Conservation (phyloP, 2,329 filamentous ascomycete genomes). For the Monosporascus ibericus region DNA sequence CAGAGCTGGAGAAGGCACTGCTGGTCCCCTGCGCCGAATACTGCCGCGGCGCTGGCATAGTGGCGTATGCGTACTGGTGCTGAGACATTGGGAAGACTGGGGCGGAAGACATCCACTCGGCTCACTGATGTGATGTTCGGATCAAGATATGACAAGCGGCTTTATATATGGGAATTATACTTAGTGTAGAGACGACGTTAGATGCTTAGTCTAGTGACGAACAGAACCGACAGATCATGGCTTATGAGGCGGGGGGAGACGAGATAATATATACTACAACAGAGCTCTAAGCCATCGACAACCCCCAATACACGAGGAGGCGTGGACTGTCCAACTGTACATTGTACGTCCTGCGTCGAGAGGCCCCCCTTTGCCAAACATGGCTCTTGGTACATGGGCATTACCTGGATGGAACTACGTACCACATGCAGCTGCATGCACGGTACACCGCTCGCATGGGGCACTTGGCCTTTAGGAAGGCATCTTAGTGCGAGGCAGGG, state of each 20-base stretch:
- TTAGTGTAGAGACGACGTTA: conserved; percentile 3
- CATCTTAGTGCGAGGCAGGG: not conserved
- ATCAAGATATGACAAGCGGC: conserved; percentile 1
- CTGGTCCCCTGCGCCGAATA: conserved; percentile 72
- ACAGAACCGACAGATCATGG: not conserved
- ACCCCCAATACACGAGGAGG: not conserved
- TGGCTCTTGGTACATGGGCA: not conserved
- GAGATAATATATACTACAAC: not conserved
- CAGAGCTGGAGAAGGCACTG: conserved; percentile 90
- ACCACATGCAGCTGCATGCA: not conserved
- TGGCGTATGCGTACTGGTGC: conserved; percentile 35
- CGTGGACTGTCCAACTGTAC: not conserved
- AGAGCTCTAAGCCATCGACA: not conserved
- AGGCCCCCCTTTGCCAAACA: not conserved
- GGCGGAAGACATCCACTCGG: conserved; percentile 1
- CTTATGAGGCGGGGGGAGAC: not conserved
- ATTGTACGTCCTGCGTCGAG: not conserved
- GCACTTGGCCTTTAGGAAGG: not conserved
- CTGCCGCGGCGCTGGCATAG: conserved; percentile 50
- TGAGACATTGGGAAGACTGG: conserved; percentile 39
- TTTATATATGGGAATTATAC: not conserved
- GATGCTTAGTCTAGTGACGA: not conserved
- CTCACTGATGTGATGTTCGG: conserved; percentile 2
- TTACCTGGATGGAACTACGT: not conserved
- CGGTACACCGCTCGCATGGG: not conserved